These are phyloP conservation scores for Fusarium musae DNA, from an alignment of 2,329 filamentous ascomycete genomes.

Conservation along the genomic window DNA sequence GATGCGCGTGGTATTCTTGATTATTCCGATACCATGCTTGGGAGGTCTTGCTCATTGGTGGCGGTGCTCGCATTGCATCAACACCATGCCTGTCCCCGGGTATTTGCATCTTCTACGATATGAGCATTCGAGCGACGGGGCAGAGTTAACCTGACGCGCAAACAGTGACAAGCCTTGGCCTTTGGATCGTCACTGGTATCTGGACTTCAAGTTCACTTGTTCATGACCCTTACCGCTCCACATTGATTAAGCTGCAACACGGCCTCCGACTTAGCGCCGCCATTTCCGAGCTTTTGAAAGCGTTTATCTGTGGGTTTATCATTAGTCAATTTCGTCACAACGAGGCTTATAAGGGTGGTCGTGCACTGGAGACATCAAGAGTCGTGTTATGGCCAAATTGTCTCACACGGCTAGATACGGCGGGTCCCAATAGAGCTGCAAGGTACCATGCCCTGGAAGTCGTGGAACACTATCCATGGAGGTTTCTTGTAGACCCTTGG, in stretches of 20 bases:
- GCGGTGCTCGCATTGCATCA: conserved; percentile 20
- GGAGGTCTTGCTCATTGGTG: conserved; percentile 13
- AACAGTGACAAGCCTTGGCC: not conserved
- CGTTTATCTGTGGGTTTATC: conserved; percentile 13
- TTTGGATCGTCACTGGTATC: conserved; percentile 3
- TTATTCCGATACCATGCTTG: not conserved
- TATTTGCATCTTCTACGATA: conserved; percentile 18
- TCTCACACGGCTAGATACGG: conserved; percentile 38
- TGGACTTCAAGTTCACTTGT: not conserved
- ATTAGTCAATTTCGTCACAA: conserved; percentile 9
- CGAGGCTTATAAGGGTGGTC: conserved; percentile 35
- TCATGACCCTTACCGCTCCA: conserved; percentile 26
- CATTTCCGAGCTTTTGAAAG: conserved; percentile 26
- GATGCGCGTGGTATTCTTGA: not conserved
- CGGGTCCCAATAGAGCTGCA: conserved; percentile 17
- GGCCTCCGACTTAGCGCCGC: conserved; percentile 37
- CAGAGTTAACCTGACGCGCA: not conserved
- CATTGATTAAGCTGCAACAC: conserved; percentile 23
- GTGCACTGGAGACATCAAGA: conserved; percentile 20
- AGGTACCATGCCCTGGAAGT: conserved; percentile 18
- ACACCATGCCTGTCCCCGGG: conserved; percentile 26
- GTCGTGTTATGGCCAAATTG: conserved; percentile 14
- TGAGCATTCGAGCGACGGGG: conserved; percentile 11
- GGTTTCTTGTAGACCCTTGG: conserved; percentile 1
- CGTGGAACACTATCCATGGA: not conserved